Percentiles rank a stretch among this genome's conserved stretches.
phyloP scores from a whole-genome alignment of 192 early-diverging fungal species.

The Coemansia sp. region DNA sequence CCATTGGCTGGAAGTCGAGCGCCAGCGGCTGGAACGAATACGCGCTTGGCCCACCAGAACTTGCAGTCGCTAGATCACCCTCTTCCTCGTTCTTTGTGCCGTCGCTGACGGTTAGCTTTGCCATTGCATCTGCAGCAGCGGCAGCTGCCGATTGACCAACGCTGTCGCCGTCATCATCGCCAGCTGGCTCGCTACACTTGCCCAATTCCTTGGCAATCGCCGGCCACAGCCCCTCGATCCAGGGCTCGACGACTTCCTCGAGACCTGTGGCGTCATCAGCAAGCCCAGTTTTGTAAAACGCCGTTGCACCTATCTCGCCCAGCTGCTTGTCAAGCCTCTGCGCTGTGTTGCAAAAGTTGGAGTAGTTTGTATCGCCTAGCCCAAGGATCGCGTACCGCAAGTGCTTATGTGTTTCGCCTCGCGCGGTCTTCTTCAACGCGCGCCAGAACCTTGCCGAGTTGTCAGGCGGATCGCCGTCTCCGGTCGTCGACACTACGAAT shows the following conservation, averaged over 20 bases:
- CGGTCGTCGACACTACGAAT: conserved; percentile 87
- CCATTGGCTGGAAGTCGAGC: conserved; percentile 41
- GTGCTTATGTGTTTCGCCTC: conserved; percentile 22
- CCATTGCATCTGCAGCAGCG: conserved; percentile 4
- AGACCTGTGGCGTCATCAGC: conserved; percentile 95
- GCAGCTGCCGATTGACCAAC: conserved; percentile 4
- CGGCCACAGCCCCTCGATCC: conserved; percentile 84
- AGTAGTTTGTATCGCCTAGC: conserved; percentile 93
- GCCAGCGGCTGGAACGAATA: conserved; percentile 35
- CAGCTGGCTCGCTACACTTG: not conserved
- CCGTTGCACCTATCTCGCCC: conserved; percentile 67
- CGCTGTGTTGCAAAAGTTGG: conserved; percentile 86
- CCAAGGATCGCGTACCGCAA: conserved; percentile 58
- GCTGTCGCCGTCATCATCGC: not conserved
- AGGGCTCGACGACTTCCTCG: conserved; percentile 86
- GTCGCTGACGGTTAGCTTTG: not conserved
- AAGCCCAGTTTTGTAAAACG: conserved; percentile 75
- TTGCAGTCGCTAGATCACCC: not conserved
- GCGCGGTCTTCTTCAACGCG: conserved; percentile 67
- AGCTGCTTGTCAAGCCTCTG: conserved; percentile 78
- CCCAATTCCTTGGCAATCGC: conserved; percentile 55
- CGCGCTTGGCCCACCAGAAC: not conserved
- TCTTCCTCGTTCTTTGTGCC: not conserved
- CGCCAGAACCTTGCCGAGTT: conserved; percentile 91
- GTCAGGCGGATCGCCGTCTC: conserved; percentile 95